A percentile compares a stretch with the other conserved stretches of the same genome.
Conservation (phyloP, 805 yeast species). For the Candida fluviatilis region DNA sequence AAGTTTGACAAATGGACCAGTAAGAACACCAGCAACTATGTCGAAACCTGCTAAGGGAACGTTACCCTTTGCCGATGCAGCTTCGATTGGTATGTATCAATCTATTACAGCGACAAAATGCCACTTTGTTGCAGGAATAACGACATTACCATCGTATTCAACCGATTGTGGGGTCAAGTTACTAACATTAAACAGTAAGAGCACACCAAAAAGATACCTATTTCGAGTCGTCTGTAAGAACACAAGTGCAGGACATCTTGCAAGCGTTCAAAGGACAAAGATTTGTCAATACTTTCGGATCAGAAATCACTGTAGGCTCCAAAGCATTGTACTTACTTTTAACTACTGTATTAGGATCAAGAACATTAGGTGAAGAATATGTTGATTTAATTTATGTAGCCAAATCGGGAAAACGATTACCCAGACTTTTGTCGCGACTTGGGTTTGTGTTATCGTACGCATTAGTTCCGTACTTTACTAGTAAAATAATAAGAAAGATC, state of each 20-base stretch:
- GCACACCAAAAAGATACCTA: constrained; percentile 88
- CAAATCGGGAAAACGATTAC: constrained; percentile 47
- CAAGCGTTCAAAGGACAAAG: constrained; percentile 58
- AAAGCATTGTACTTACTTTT: constrained; percentile 62
- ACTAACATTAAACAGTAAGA: constrained; percentile 49
- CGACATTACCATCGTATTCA: not conserved
- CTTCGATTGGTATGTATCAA: constrained; percentile 64
- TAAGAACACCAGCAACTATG: no score
- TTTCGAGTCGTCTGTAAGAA: constrained; percentile 52
- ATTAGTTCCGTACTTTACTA: constrained; percentile 54
- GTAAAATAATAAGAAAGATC: constrained; percentile 23
- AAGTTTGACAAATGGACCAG: no score
- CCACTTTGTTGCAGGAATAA: no score
- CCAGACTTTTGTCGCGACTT: constrained; percentile 41
- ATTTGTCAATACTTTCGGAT: constrained; percentile 58
- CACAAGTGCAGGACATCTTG: constrained; percentile 53
- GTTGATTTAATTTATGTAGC: constrained; percentile 72
- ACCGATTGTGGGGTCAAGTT: not conserved
- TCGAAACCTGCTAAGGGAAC: constrained; percentile 13
- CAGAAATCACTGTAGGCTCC: constrained; percentile 55
- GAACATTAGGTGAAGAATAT: constrained; percentile 93
- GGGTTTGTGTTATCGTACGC: constrained; percentile 61
- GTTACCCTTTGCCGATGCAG: constrained; percentile 76
- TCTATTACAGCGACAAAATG: no score
- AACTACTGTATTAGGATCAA: constrained; percentile 71